Evolutionary conservation across 2,329 filamentous ascomycete genomes (phyloP), one percentile per base, ranked within the genome.

Genomic region (Atkinsonella hypoxylon): DNA sequence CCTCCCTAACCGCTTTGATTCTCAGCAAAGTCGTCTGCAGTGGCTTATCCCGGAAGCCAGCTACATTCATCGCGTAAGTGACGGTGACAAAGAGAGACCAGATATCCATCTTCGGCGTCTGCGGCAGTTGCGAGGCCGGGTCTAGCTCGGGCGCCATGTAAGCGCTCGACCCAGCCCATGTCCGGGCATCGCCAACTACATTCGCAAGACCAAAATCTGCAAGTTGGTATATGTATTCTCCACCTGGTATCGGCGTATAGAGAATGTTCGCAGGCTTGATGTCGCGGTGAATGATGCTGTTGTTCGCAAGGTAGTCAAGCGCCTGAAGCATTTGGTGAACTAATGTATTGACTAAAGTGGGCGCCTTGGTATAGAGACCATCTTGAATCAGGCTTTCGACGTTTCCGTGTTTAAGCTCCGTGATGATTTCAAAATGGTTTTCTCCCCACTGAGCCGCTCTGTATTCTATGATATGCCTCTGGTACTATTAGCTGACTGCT

Each of bases 41-140:
- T 6, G 15, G 9, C 18, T 41, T 41, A 12, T 3, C 15, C n/a
- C 39, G 6, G n/a, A 41, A 41, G 39, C 18, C 39, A 20, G 12
- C 39, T n/a, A 41, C 39, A 20, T 41, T 18, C 39, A 17, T n/a
- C 12, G n/a, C 39, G 39, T n/a, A 40, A 30, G 48, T 22, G 15
- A 58, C 13, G 1, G 55, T 56, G 10, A 55, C 49, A 34, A 56
- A 55, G 6, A 57, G 53, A 0, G 55, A 57, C 55, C 54, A 57
- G 13, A 56, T 42, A 34, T 58, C 49, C 32, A 48, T 36, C 22
- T 54, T 47, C 12, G 30, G 41, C 22, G 39, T 22, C 40, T 58
- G 53, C 31, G 49, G 48, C 34, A 30, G n/a, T 15, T 45, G 43
- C 4, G n/a, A 13, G 30, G 26, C 48, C 11, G 30, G 17, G 26